phyloP scores from a whole-genome alignment of 75 land plant species.

The Selaginella tamariscina region DNA sequence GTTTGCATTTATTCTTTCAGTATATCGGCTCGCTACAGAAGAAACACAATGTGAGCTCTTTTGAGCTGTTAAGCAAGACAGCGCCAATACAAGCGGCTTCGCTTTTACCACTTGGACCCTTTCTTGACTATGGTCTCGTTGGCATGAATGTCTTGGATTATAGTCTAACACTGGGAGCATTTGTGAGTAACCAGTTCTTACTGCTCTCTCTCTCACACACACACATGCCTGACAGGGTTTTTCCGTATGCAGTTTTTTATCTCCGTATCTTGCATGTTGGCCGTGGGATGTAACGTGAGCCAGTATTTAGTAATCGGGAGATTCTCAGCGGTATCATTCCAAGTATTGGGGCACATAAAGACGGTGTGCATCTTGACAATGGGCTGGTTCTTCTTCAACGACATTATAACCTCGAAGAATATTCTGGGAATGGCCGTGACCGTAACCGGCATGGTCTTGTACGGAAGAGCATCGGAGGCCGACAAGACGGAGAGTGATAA shows the following conservation, averaged over 20 bases:
- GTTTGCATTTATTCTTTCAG: constrained; percentile 26
- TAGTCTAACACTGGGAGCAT: constrained; percentile 38
- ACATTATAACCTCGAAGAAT: constrained; percentile 43
- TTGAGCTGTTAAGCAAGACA: constrained; percentile 79
- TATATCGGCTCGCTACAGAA: constrained; percentile 73
- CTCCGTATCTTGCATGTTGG: constrained; percentile 47
- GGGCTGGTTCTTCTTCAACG: constrained; percentile 60
- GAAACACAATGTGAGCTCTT: constrained; percentile 66
- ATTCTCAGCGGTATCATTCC: constrained; percentile 63
- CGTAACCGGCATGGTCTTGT: constrained; percentile 48
- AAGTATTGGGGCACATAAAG: constrained; percentile 72
- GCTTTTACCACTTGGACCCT: constrained; percentile 60
- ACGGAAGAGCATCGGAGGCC: constrained; percentile 54
- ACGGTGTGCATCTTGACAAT: constrained; percentile 54
- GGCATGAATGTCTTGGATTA: constrained; percentile 40
- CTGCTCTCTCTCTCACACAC: background rate
- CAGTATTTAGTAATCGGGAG: constrained; percentile 59
- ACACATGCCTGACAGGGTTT: background rate
- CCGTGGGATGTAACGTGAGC: constrained; percentile 63
- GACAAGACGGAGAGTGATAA: constrained; percentile 19
- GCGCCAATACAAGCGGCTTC: constrained; percentile 85
- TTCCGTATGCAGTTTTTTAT: constrained; percentile 38
- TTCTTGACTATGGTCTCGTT: constrained; percentile 46
- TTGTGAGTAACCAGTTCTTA: constrained; percentile 38
- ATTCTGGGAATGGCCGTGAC: constrained; percentile 46